Evolutionary conservation across 495 filamentous ascomycete genomes (phyloP), one percentile per base, ranked within the genome.

Genomic region (Pyronema domesticum): DNA sequence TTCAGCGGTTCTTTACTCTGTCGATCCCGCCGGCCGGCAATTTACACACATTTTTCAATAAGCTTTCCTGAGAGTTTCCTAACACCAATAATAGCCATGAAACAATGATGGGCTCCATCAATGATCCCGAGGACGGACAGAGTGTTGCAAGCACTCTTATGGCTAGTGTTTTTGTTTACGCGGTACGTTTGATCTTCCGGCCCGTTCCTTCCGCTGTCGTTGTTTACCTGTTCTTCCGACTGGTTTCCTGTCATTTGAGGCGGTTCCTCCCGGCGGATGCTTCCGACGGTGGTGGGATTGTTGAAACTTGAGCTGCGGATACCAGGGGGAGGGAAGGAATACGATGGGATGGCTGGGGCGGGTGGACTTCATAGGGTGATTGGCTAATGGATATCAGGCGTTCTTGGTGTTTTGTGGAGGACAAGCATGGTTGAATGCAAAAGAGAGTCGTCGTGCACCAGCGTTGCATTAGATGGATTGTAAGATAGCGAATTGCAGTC

Each of bases 361-460:
- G 43, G 8, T 15, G 7, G 14, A 17, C 10, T 17, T 46, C 10
- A 46, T 46, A 17, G 14, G 7, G 15, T 46, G 18, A 35, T 50
- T n/a, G n/a, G n/a, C n/a, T n/a, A n/a, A n/a, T n/a, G n/a, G n/a
- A n/a, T n/a, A n/a, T n/a, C n/a, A 62, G 56, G 60, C 52, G 6
- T 64, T 64, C 33, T 50, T 64, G 9, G 60, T 64, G 14, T 64
- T 60, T 37, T 64, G 61, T 40, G 53, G 54, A 7, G 61, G 60
- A 7, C 61, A 64, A 30, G 61, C 61, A 13, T 64, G 61, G 61
- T 59, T 64, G 11, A 58, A 64, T 51, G 57, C 46, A 8, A 61
- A 57, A 34, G 57, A 64, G 44, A 59, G 54, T 30, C 23, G 23
- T 30, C 23, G 23, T 30, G 23, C 23, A 2, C 23, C 23, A 2